Evolutionary conservation across 2,329 filamentous ascomycete species (phyloP).

Genomic region (Colletotrichum acutatum): DNA sequence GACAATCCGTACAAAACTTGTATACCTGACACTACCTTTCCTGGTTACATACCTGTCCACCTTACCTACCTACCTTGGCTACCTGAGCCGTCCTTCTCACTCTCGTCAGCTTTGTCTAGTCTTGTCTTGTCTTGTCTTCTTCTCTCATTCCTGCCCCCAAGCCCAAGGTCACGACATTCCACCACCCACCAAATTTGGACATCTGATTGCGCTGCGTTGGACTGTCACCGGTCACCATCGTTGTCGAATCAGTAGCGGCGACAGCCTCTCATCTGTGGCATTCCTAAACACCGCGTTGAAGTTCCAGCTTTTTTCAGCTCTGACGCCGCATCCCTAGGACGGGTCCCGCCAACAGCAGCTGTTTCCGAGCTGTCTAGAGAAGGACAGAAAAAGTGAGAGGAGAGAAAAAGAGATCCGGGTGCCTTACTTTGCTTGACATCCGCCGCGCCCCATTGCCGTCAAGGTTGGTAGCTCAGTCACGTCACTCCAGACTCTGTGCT

Average conservation of each 20-base stretch:
- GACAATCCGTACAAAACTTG: neutral
- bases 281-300: slow-evolving; percentile 19
- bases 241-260: neutral
- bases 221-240: neutral
- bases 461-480: neutral
- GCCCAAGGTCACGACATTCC: neutral
- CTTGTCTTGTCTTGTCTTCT: neutral
- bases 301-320: slow-evolving; percentile 19
- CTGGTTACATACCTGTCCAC: neutral
- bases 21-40: neutral
- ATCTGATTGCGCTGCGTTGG: neutral
- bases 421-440: neutral
- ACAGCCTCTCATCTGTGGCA: neutral
- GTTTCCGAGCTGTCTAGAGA: neutral
- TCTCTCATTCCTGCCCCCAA: neutral
- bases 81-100: neutral
- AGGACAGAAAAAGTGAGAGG: neutral
- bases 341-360: slow-evolving; percentile 5
- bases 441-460: neutral
- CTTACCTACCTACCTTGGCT: neutral
- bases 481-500: neutral
- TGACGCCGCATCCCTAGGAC: slow-evolving; percentile 37
- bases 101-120: neutral
- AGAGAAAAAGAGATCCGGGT: neutral
- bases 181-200: neutral